Conservation (phyloP, 345 rosid species). For the Eucalyptus pauciflora region DNA sequence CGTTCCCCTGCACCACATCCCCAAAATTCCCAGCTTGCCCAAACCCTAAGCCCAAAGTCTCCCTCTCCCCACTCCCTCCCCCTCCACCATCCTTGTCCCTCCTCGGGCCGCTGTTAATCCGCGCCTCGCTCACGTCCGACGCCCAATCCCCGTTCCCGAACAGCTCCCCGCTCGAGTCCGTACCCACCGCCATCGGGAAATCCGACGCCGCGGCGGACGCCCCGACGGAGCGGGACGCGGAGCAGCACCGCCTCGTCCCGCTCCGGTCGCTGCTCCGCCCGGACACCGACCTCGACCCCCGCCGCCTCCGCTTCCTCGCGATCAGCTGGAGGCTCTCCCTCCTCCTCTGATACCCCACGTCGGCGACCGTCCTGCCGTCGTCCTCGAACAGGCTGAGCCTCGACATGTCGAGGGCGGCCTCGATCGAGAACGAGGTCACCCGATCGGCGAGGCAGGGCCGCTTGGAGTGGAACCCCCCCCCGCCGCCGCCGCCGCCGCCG, state of each 20-base stretch:
- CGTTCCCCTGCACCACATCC: slow-evolving; percentile 53
- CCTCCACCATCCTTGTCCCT: slow-evolving; percentile 31
- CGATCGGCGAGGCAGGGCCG: slow-evolving; percentile 97
- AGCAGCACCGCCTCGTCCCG: slow-evolving; percentile 79
- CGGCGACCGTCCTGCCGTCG: slow-evolving; percentile 31
- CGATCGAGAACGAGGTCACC: slow-evolving; percentile 68
- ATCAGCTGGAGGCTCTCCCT: slow-evolving; percentile 30
- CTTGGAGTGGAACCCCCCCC: slow-evolving; percentile 20
- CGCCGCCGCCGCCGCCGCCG: not conserved
- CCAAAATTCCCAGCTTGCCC: slow-evolving; percentile 38
- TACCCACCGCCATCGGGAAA: slow-evolving; percentile 70
- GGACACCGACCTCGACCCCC: slow-evolving; percentile 81
- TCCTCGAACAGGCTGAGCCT: slow-evolving; percentile 56
- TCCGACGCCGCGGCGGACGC: slow-evolving; percentile 87
- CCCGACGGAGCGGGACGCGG: slow-evolving; percentile 83
- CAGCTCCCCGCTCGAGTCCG: slow-evolving; percentile 97
- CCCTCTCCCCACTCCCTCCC: slow-evolving; percentile 45
- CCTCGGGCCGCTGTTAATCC: slow-evolving; percentile 26
- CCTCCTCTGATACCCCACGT: not conserved
- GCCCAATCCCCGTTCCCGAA: slow-evolving; percentile 76
- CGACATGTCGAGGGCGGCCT: slow-evolving; percentile 50
- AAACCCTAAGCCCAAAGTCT: slow-evolving; percentile 15
- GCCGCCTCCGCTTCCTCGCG: slow-evolving; percentile 65
- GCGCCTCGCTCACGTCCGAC: slow-evolving; percentile 82
- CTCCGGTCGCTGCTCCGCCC: slow-evolving; percentile 94